These are phyloP conservation scores for Talaromyces sp. DNA, from an alignment of 2,329 filamentous ascomycete genomes.

Conservation along the genomic window DNA sequence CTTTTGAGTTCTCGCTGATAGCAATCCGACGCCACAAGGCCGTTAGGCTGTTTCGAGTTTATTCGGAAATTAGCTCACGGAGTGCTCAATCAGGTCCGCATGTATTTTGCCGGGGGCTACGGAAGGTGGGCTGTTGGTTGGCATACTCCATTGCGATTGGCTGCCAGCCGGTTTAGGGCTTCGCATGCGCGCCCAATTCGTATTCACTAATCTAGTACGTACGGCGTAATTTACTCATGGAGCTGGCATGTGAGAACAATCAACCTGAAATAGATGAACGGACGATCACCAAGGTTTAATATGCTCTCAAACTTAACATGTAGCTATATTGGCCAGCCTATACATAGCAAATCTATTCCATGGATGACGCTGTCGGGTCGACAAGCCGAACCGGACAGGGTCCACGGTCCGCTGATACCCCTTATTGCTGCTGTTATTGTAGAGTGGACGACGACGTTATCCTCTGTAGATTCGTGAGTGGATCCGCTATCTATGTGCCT, in stretches of 20 bases:
- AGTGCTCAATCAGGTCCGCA: not conserved
- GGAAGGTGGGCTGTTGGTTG: conserved; percentile 17
- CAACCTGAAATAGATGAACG: not conserved
- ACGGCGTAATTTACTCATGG: no score
- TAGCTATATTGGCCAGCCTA: not conserved
- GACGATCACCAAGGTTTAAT: not conserved
- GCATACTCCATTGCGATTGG: not conserved
- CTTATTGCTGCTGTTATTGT: not conserved
- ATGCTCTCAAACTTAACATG: not conserved
- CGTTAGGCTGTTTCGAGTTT: conserved; percentile 43
- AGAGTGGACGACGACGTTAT: not conserved
- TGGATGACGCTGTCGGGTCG: not conserved
- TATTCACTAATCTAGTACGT: not conserved
- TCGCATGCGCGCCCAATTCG: not conserved
- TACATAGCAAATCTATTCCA: not conserved
- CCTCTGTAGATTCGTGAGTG: not conserved
- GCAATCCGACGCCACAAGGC: conserved; percentile 18
- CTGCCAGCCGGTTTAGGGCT: not conserved
- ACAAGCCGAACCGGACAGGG: not conserved
- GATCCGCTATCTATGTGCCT: not conserved
- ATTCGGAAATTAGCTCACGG: conserved; percentile 22
- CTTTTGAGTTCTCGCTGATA: not conserved
- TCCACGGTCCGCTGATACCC: not conserved
- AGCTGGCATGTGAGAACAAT: not conserved
- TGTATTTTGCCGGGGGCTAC: conserved; percentile 20